phyloP scores from a whole-genome alignment of 75 land plant genomes.

The Sequoia sempervirens region DNA sequence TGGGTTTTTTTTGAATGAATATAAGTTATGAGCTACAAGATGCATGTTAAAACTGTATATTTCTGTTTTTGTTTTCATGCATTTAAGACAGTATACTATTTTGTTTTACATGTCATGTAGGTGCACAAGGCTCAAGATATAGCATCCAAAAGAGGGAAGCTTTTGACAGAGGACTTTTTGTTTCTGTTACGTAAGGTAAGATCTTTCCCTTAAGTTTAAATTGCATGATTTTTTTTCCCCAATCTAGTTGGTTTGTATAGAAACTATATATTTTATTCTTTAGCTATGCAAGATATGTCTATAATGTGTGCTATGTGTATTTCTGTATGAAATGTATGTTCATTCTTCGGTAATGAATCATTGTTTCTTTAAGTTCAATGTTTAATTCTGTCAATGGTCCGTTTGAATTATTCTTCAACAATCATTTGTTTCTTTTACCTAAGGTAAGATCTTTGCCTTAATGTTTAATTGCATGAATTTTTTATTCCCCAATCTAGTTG shows the following conservation, averaged over 20 bases:
- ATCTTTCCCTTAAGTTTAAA: background rate
- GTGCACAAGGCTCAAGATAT: constrained; percentile 90
- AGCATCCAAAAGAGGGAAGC: constrained; percentile 91
- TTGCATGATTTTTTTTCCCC: background rate
- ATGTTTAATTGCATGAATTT: no score
- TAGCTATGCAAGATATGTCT: background rate
- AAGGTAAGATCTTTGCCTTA: no score
- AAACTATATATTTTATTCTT: background rate
- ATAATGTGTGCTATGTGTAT: background rate
- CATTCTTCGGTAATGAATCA: background rate
- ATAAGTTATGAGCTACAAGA: background rate
- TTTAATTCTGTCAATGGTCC: background rate
- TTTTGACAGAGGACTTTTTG: constrained; percentile 87
- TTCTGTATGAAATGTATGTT: background rate
- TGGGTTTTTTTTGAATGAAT: background rate
- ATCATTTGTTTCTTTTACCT: no score
- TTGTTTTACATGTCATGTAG: constrained; percentile 23
- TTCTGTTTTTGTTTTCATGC: constrained; percentile 8
- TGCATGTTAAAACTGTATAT: background rate
- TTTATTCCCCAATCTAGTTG: background rate
- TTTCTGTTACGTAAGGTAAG: constrained; percentile 91
- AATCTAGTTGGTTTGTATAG: background rate
- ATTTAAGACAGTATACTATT: background rate
- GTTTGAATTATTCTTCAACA: no score
- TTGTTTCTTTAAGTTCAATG: background rate